Base-by-base conservation (phyloP, 768 basidiomycete species). In the Dioszegia crocea region DNA sequence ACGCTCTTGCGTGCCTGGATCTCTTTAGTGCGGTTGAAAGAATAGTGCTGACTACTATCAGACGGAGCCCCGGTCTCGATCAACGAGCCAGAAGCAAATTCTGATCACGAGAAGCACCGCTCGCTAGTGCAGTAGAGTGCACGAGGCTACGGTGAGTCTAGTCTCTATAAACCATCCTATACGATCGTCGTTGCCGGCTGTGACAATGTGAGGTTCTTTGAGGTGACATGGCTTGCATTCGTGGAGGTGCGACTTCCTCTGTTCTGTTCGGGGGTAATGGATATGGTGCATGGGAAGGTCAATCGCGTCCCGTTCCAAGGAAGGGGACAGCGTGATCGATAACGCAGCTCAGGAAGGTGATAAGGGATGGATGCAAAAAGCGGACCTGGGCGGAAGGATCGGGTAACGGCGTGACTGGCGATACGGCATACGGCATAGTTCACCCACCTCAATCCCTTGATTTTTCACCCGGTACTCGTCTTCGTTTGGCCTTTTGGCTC, bases 281-380 rank as follows among this genome's bases (percentile, higher is more conserved):
- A 38, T 50, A 50, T 50, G 49, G 14, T 50, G 27, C 30, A 36
- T 36, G n/a, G 49, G 49, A 50, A 50, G 49, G 49, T 50, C 49
- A 16, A 50, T 50, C 49, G 49, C 49, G 49, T 50, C 49, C 49
- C 19, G 17, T 50, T 33, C 49, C 49, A 31, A 50, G 49, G 49
- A 48, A 36, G 33, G 49, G 49, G 31, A 48, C 10, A 16, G n/a
- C 27, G 29, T 36, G 49, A 36, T 36, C 11, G 44, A 26, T 33
- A 33, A 33, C 33, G 33, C 33, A 33, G 6, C n/a, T n/a, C n/a
- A n/a, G 14, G 33, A 33, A 33, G 33, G 33, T 33, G 33, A 33
- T 33, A 33, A 33, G 44, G 44, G 44, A 19, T 41, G 4, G 40
- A 17, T 17, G 19, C 24, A 12, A 12, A 23, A 23, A 23, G 19